Percentiles rank a stretch among this genome's conserved stretches.
phyloP scores from a whole-genome alignment of 2,329 filamentous ascomycete species.

The Apiospora kogelbergensis region DNA sequence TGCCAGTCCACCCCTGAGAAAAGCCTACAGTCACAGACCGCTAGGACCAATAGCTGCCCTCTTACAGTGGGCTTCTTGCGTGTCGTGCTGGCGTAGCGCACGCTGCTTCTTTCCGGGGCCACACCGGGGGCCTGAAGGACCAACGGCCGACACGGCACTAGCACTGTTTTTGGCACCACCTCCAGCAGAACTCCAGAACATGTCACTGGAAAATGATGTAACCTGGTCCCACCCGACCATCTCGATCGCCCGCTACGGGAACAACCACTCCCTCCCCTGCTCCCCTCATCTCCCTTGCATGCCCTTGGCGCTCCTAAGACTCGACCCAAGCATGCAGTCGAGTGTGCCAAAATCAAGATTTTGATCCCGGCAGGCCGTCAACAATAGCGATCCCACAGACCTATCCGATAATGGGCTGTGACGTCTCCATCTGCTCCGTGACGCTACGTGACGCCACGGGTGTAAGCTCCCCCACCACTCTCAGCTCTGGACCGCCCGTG shows the following conservation, averaged over 20 bases:
- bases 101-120: background rate
- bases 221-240: background rate
- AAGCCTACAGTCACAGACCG: background rate
- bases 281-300: background rate
- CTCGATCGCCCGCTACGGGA: conserved; percentile 7
- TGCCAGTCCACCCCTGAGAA: background rate
- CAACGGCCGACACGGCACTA: background rate
- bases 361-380: background rate
- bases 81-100: background rate
- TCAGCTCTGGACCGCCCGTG: background rate
- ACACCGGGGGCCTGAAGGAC: too few relatives aligned
- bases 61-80: conserved; percentile 1
- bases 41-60: background rate
- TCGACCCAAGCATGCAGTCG: background rate
- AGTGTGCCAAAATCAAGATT: background rate
- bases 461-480: background rate
- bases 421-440: background rate
- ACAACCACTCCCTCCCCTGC: background rate
- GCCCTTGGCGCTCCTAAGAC: background rate
- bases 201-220: conserved; percentile 6
- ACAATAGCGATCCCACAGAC: background rate
- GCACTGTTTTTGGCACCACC: background rate
- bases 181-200: background rate
- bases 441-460: conserved; percentile 4
- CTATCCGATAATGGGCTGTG: conserved; percentile 2